Percentiles rank a stretch among this genome's conserved stretches.
These are phyloP conservation scores for Calycina marina DNA, from an alignment of 2,329 filamentous ascomycete genomes.

Conservation along the genomic window DNA sequence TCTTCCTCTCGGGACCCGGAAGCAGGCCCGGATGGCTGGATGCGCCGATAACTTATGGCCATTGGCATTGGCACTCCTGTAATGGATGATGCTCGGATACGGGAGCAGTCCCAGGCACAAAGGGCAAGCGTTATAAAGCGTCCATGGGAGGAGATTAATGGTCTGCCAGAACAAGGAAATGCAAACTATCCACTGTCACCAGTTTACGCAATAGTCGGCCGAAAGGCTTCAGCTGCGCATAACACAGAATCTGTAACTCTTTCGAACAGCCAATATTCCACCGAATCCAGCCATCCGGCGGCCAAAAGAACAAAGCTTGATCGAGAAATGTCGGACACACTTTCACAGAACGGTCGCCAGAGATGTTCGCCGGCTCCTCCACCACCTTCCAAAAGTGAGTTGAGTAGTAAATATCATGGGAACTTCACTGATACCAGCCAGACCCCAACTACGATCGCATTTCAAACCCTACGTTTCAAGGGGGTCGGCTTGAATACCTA, in stretches of 20 bases:
- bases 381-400: background rate
- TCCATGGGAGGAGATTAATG: slow-evolving; percentile 17
- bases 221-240: slow-evolving; percentile 6
- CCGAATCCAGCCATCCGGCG: slow-evolving; percentile 8
- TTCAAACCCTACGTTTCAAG: too few relatives aligned
- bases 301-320: slow-evolving; percentile 15
- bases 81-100: slow-evolving; percentile 19
- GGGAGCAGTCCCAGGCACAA: slow-evolving; percentile 16
- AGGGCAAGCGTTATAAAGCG: slow-evolving; percentile 17
- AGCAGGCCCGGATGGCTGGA: slow-evolving; percentile 6
- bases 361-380: background rate
- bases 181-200: slow-evolving; percentile 16
- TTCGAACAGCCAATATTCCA: slow-evolving; percentile 6
- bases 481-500: too few relatives aligned
- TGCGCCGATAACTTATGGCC: slow-evolving; percentile 10
- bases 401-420: too few relatives aligned
- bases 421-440: too few relatives aligned
- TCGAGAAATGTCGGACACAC: too few relatives aligned
- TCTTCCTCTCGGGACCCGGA: too few relatives aligned
- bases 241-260: slow-evolving; percentile 5
- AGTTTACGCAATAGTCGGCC: slow-evolving; percentile 12
- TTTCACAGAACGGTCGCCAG: too few relatives aligned
- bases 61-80: slow-evolving; percentile 15
- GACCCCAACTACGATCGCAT: too few relatives aligned
- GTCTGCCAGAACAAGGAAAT: slow-evolving; percentile 6